These are phyloP conservation scores for Aspergillus haitiensis DNA, from an alignment of 495 filamentous ascomycete species.

Conservation along the genomic window DNA sequence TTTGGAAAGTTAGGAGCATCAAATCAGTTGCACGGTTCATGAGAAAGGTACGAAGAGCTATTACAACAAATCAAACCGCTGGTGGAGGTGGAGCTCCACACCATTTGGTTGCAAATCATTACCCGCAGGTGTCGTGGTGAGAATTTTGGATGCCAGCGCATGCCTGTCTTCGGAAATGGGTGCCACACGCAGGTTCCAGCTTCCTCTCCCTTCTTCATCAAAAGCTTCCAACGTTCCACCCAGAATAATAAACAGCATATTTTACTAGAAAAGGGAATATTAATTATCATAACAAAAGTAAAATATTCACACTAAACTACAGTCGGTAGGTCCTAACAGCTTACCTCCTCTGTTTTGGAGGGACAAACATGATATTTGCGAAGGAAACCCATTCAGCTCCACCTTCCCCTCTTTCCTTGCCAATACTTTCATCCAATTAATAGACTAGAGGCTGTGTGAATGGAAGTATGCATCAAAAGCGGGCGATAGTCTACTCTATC, in stretches of 20 bases:
- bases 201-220: constrained; percentile 5
- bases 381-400: constrained; percentile 5
- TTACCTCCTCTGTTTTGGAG: no score
- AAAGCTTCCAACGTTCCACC: neutral
- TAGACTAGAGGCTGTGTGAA: constrained; percentile 14
- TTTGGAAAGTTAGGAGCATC: neutral
- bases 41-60: constrained; percentile 23
- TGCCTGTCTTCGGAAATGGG: constrained; percentile 27
- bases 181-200: constrained; percentile 16
- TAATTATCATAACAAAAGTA: no score
- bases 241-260: no score
- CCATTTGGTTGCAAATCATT: constrained; percentile 31
- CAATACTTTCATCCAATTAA: neutral
- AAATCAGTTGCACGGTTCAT: constrained; percentile 26
- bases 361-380: no score
- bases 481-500: constrained; percentile 8
- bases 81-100: constrained; percentile 21
- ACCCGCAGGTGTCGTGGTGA: constrained; percentile 25
- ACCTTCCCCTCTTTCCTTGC: constrained; percentile 14
- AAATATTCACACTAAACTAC: no score
- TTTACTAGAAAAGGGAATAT: no score
- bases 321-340: no score
- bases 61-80: constrained; percentile 18
- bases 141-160: constrained; percentile 23
- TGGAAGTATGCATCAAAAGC: constrained; percentile 23